Percentiles rank a stretch among this genome's conserved stretches.
These are phyloP conservation scores for Hamigera avellanea DNA, from an alignment of 495 filamentous ascomycete genomes.

Conservation along the genomic window DNA sequence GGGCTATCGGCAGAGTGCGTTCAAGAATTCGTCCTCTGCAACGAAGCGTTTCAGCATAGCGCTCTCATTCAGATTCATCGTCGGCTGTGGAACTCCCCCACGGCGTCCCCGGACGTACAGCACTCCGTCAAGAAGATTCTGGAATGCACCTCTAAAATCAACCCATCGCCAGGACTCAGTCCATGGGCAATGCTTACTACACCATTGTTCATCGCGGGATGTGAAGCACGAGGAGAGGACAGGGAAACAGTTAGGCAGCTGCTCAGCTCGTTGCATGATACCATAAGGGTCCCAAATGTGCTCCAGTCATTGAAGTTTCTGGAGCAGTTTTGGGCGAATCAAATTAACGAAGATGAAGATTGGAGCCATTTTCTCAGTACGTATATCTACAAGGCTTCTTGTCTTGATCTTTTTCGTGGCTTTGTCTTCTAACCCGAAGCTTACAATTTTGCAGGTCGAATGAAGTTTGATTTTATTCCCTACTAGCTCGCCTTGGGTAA, in stretches of 20 bases:
- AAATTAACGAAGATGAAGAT: constrained; percentile 27
- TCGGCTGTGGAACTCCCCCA: constrained; percentile 25
- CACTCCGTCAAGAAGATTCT: constrained; percentile 29
- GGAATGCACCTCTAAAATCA: constrained; percentile 31
- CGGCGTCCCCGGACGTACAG: constrained; percentile 24
- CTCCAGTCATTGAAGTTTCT: constrained; percentile 33
- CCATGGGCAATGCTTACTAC: constrained; percentile 39
- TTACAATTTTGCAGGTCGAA: constrained; percentile 24
- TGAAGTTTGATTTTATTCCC: constrained; percentile 37
- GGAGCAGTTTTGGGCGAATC: constrained; percentile 32
- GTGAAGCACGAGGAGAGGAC: constrained; percentile 29
- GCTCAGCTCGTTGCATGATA: constrained; percentile 27
- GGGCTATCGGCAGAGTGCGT: constrained; percentile 22
- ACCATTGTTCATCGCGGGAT: constrained; percentile 35
- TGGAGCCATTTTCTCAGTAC: constrained; percentile 36
- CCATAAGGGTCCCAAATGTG: constrained; percentile 35
- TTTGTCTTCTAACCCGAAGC: constrained; percentile 2
- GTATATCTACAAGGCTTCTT: constrained; percentile 1
- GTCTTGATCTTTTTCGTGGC: neutral
- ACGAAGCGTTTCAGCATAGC: constrained; percentile 35
- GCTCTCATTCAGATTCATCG: constrained; percentile 35
- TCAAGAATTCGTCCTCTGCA: constrained; percentile 30
- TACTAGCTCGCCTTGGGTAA: too few species aligned
- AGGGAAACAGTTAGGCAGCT: constrained; percentile 24
- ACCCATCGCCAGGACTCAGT: constrained; percentile 28